Conservation (phyloP, 129 eudicot species). For the Pulicaria dysenterica region DNA sequence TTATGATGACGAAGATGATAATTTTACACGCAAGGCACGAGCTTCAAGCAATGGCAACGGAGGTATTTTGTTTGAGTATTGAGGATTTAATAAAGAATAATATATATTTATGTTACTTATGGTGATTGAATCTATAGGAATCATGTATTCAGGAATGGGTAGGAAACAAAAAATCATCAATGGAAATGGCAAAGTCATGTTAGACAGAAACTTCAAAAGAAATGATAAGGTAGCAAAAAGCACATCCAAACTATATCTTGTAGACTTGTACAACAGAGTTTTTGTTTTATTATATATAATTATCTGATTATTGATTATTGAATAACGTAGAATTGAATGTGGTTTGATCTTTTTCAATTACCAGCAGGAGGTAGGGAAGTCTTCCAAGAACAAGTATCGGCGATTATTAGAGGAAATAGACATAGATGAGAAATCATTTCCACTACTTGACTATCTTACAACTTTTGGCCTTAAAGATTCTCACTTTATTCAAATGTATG, state of each 20-base stretch:
- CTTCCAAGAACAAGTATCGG: constrained; percentile 47
- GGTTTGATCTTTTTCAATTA: constrained; percentile 26
- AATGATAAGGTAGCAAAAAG: neutral
- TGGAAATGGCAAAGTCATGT: too few species aligned
- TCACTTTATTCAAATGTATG: constrained; percentile 83
- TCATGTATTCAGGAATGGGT: too few species aligned
- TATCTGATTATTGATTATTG: neutral
- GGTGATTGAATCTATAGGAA: too few species aligned
- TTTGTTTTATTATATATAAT: neutral
- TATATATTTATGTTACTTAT: too few species aligned
- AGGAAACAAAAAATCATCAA: too few species aligned
- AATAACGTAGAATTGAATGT: neutral
- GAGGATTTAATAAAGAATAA: too few species aligned
- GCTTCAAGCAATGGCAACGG: too few species aligned
- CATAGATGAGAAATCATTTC: constrained; percentile 76
- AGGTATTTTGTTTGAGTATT: too few species aligned
- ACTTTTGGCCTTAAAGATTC: constrained; percentile 84
- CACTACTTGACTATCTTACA: constrained; percentile 81
- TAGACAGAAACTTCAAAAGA: too few species aligned
- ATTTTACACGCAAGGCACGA: too few species aligned
- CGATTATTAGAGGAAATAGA: constrained; percentile 69
- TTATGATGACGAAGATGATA: too few species aligned
- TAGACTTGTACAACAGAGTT: neutral
- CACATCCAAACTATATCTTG: constrained; percentile 1
- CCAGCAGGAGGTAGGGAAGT: constrained; percentile 50